Conservation (phyloP, 2,329 filamentous ascomycete genomes). For the Pseudocercospora cruenta region DNA sequence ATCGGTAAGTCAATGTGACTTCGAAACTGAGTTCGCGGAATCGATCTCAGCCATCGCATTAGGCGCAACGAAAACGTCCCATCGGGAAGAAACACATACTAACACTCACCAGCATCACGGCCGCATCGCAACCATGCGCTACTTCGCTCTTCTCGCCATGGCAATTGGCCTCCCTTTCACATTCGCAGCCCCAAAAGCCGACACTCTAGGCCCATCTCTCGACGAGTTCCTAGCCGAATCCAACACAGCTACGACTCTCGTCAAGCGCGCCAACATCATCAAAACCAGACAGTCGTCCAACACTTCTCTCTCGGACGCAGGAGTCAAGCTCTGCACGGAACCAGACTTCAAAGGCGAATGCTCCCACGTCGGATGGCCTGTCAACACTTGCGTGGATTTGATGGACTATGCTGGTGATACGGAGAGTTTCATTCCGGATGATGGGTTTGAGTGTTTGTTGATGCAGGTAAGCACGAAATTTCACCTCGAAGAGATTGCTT, state of each 20-base stretch:
- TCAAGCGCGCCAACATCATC: neutral
- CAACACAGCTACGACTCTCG: neutral
- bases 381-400: conserved; percentile 33
- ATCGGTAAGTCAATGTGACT: neutral
- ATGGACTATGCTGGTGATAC: conserved; percentile 33
- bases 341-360: conserved; percentile 34
- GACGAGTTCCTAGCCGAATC: conserved; percentile 12
- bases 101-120: neutral
- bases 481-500: too few relatives aligned
- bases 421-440: conserved; percentile 29
- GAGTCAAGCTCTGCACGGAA: conserved; percentile 39
- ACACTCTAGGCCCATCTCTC: conserved; percentile 8
- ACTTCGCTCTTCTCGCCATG: neutral
- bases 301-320: conserved; percentile 11
- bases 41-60: too few relatives aligned
- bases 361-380: conserved; percentile 28
- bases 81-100: neutral
- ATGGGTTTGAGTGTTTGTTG: conserved; percentile 34
- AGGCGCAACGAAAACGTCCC: neutral
- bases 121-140: neutral
- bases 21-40: too few relatives aligned
- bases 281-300: conserved; percentile 11
- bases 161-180: neutral
- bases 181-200: neutral
- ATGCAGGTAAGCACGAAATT: too few relatives aligned